These are phyloP conservation scores for Gryganskiella cystojenkinii DNA, from an alignment of 192 early-diverging fungal genomes.

Conservation along the genomic window DNA sequence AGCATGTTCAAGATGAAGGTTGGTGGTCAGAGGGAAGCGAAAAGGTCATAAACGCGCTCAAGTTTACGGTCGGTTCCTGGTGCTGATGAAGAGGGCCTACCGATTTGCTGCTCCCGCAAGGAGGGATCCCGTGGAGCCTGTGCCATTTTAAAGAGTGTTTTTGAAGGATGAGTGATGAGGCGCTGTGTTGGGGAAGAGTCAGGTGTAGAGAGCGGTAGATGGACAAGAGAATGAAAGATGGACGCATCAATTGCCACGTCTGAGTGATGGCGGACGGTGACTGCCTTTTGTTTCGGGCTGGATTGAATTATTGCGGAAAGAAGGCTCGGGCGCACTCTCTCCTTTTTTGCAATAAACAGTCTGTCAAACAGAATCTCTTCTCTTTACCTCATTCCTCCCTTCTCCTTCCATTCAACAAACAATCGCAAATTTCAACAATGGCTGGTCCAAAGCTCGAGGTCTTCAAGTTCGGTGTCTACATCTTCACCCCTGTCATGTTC, in stretches of 20 bases:
- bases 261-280: neutral
- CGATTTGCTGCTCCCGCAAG: slow-evolving; percentile 74
- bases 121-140: slow-evolving; percentile 47
- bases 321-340: too few relatives aligned
- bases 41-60: too few relatives aligned
- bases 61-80: too few relatives aligned
- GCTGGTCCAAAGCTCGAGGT: slow-evolving; percentile 46
- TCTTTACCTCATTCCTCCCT: neutral
- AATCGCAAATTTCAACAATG: slow-evolving; percentile 9
- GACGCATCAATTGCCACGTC: neutral
- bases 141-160: slow-evolving; percentile 30
- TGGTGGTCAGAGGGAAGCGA: too few relatives aligned
- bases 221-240: neutral
- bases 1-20: slow-evolving; percentile 5
- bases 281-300: too few relatives aligned
- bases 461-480: slow-evolving; percentile 53
- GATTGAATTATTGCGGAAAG: too few relatives aligned
- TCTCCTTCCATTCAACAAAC: neutral
- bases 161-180: neutral
- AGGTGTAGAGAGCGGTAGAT: neutral
- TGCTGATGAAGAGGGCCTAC: slow-evolving; percentile 42
- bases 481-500: slow-evolving; percentile 55
- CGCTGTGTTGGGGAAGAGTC: neutral
- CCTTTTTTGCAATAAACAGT: neutral
- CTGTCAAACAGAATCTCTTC: neutral